phyloP scores from a whole-genome alignment of 2,329 filamentous ascomycete genomes.

The Aspergillus nomiae region DNA sequence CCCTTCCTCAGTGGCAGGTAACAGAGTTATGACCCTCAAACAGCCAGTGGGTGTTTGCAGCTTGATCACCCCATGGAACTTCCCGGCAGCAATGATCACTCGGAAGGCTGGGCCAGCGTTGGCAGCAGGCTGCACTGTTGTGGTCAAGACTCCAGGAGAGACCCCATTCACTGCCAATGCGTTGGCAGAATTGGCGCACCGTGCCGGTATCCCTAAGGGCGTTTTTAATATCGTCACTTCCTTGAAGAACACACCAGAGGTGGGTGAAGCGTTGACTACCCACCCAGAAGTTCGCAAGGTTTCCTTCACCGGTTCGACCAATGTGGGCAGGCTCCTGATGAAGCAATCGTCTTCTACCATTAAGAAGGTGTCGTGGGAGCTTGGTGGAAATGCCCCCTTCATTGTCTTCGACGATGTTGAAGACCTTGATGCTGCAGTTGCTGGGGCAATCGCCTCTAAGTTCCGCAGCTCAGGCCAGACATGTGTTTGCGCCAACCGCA shows the following conservation, averaged over 20 bases:
- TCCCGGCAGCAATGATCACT: slow-evolving; percentile 58
- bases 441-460: slow-evolving; percentile 81
- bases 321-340: slow-evolving; percentile 77
- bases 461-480: slow-evolving; percentile 96
- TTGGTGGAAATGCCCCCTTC: slow-evolving; percentile 93
- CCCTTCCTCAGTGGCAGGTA: slow-evolving; percentile 59
- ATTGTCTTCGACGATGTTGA: slow-evolving; percentile 92
- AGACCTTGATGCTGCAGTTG: slow-evolving; percentile 80
- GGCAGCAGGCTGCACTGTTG: slow-evolving; percentile 93
- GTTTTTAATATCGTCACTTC: slow-evolving; percentile 89
- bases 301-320: slow-evolving; percentile 82
- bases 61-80: slow-evolving; percentile 70
- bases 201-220: slow-evolving; percentile 85
- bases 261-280: slow-evolving; percentile 77
- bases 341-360: slow-evolving; percentile 80
- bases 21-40: slow-evolving; percentile 64
- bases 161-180: slow-evolving; percentile 91
- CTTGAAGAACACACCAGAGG: slow-evolving; percentile 73
- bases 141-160: slow-evolving; percentile 87
- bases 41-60: slow-evolving; percentile 70
- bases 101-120: slow-evolving; percentile 61
- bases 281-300: slow-evolving; percentile 80
- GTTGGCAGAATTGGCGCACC: slow-evolving; percentile 79
- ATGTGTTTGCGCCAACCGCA: slow-evolving; percentile 75
- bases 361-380: slow-evolving; percentile 87